phyloP scores from a whole-genome alignment of 768 basidiomycete genomes.

The Pleurotus cornucopiae region DNA sequence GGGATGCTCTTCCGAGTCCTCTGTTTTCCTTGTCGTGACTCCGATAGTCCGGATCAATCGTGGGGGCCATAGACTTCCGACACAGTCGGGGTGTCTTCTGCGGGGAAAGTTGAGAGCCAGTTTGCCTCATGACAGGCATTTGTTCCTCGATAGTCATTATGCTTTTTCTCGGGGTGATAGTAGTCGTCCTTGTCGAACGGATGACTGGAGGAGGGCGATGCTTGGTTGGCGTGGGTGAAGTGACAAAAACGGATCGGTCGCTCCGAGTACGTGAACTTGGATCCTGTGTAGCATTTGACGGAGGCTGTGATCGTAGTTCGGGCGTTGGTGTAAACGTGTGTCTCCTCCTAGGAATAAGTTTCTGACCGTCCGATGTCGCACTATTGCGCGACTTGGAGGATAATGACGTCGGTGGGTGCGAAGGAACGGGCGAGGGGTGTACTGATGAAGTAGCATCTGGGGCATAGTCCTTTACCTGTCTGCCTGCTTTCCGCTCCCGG shows the following conservation, averaged over 20 bases:
- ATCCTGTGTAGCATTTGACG: background rate
- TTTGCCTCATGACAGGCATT: background rate
- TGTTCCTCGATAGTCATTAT: constrained; percentile 1
- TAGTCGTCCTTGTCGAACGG: constrained; percentile 2
- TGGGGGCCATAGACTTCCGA: background rate
- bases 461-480: too few relatives aligned
- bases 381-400: too few relatives aligned
- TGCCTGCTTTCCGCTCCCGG: too few relatives aligned
- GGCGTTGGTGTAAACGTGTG: background rate
- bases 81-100: background rate
- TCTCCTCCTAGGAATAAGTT: background rate
- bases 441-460: too few relatives aligned
- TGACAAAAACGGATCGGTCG: background rate
- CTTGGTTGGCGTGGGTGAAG: background rate
- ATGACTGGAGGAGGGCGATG: constrained; percentile 4
- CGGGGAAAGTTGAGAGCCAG: background rate
- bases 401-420: too few relatives aligned
- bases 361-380: too few relatives aligned
- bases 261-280: background rate
- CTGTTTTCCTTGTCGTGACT: constrained; percentile 15
- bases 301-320: background rate
- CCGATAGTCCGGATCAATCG: background rate
- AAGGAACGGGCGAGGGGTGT: too few relatives aligned
- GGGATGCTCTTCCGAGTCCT: background rate
- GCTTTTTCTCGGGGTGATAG: constrained; percentile 8